These are phyloP conservation scores for Dalbergia cultrata DNA, from an alignment of 306 rosid genomes.

Conservation along the genomic window DNA sequence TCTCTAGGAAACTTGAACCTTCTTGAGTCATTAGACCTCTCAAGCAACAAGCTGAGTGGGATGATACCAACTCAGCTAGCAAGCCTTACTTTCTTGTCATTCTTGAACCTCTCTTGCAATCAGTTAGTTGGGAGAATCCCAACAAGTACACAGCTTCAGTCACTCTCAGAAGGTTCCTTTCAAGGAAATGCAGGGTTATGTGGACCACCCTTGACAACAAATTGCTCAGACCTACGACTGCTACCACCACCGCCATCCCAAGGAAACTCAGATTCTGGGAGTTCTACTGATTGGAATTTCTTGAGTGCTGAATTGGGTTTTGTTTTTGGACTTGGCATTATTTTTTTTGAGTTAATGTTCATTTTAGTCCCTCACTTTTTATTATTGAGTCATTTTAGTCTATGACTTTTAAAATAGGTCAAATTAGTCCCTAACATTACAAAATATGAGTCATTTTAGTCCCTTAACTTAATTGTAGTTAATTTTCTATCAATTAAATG, in stretches of 20 bases:
- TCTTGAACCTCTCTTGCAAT: conserved; percentile 48
- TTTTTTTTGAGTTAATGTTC: too few relatives aligned
- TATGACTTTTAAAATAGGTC: too few relatives aligned
- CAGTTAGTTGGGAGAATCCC: conserved; percentile 50
- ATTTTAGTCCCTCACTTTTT: too few relatives aligned
- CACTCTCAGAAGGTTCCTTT: conserved; percentile 38
- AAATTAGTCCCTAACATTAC: too few relatives aligned
- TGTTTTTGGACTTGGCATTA: not conserved
- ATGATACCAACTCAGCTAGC: conserved; percentile 44
- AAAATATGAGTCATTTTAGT: too few relatives aligned
- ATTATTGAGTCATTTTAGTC: too few relatives aligned
- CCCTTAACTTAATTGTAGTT: too few relatives aligned
- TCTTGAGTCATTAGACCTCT: conserved; percentile 59
- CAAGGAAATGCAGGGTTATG: conserved; percentile 33
- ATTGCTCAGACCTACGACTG: not conserved
- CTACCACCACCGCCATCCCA: not conserved
- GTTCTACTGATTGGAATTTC: not conserved
- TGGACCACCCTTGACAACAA: conserved; percentile 20
- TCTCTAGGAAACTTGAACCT: conserved; percentile 34
- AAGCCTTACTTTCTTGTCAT: conserved; percentile 43
- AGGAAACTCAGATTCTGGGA: not conserved
- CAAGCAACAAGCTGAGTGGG: conserved; percentile 45
- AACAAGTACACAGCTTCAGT: not conserved
- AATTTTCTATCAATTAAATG: too few relatives aligned
- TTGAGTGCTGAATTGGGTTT: conserved; percentile 10